A percentile compares a stretch with the other conserved stretches of the same genome.
These are phyloP conservation scores for Aegilops speltoides DNA, from an alignment of 176 grass and related monocot species.

Conservation along the genomic window DNA sequence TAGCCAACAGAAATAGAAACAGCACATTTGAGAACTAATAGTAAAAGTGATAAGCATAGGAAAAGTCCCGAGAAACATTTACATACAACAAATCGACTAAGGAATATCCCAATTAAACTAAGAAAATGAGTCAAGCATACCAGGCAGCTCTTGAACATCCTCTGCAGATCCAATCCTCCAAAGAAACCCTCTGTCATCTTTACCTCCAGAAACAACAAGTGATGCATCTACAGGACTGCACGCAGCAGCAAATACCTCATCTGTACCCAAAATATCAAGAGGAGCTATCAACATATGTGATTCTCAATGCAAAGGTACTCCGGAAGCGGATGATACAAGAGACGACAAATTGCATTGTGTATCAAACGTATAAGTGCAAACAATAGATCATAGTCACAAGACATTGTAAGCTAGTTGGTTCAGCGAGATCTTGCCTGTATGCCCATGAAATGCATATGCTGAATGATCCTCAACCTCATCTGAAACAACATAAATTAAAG, in stretches of 20 bases:
- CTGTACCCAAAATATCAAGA: constrained; percentile 38
- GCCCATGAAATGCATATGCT: constrained; percentile 40
- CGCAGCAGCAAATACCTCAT: constrained; percentile 67
- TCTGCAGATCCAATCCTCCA: constrained; percentile 81
- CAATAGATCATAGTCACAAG: neutral
- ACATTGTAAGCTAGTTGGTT: neutral
- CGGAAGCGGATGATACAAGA: neutral
- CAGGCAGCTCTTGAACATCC: constrained; percentile 53
- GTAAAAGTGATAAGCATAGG: neutral
- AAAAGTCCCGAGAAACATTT: neutral
- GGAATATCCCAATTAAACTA: neutral
- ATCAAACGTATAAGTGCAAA: neutral
- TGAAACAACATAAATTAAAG: constrained; percentile 16
- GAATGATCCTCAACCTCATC: constrained; percentile 37
- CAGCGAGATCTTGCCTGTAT: constrained; percentile 37
- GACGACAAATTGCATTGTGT: too few relatives aligned
- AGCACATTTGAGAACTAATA: neutral
- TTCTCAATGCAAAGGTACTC: neutral
- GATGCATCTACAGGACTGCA: constrained; percentile 69
- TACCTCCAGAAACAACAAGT: constrained; percentile 80
- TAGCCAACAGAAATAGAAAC: neutral
- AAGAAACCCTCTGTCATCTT: constrained; percentile 84
- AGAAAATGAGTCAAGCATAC: constrained; percentile 8
- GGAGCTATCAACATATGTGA: neutral
- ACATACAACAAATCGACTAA: neutral